Conservation (phyloP, 495 filamentous ascomycete species). For the Penicillium fimorum region DNA sequence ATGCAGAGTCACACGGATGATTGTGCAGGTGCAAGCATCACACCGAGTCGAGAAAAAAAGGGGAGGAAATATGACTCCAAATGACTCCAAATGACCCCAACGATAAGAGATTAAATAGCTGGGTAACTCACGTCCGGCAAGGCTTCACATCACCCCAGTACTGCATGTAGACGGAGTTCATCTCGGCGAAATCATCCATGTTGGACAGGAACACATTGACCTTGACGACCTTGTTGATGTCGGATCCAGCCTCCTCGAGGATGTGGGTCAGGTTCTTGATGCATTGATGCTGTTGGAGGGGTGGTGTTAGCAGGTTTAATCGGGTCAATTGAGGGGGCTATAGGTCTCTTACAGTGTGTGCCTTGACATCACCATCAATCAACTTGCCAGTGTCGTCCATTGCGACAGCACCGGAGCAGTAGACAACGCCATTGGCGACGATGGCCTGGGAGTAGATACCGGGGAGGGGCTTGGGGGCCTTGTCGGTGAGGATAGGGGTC, state of each 20-base stretch:
- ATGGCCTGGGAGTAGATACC: constrained; percentile 55
- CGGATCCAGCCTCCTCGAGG: constrained; percentile 61
- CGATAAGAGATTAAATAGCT: not conserved
- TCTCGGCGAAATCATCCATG: constrained; percentile 67
- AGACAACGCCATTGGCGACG: constrained; percentile 56
- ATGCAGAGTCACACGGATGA: not conserved
- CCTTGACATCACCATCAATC: constrained; percentile 50
- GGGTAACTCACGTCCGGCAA: constrained; percentile 46
- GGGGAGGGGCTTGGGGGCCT: constrained; percentile 54
- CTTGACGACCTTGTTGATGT: constrained; percentile 65
- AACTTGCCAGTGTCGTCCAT: constrained; percentile 47
- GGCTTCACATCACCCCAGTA: constrained; percentile 60
- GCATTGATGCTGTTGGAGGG: constrained; percentile 37
- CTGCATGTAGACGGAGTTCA: constrained; percentile 60
- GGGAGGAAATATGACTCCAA: not conserved
- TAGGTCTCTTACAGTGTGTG: constrained; percentile 41
- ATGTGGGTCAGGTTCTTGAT: constrained; percentile 65
- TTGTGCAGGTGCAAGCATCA: not conserved
- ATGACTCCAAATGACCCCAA: not conserved
- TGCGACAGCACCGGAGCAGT: constrained; percentile 53
- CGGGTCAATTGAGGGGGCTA: not conserved
- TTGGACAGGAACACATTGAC: constrained; percentile 66
- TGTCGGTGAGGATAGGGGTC: constrained; percentile 44
- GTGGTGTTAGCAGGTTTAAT: not conserved
- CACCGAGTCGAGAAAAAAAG: not conserved